These are phyloP conservation scores for Lippia alba DNA, from an alignment of 305 asterid genomes.

Conservation along the genomic window DNA sequence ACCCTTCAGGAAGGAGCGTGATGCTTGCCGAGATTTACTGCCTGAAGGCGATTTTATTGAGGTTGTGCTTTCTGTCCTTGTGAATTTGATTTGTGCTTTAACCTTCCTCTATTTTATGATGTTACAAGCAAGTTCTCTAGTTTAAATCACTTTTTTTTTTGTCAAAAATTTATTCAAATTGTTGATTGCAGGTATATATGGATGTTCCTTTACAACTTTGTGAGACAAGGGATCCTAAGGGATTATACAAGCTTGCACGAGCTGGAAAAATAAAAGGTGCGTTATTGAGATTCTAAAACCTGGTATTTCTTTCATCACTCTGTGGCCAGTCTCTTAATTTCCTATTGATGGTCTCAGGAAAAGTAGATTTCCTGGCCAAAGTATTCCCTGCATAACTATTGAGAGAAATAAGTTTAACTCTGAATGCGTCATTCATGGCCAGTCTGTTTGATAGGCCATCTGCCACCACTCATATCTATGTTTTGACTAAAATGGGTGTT, in stretches of 20 bases:
- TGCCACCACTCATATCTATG: slow-evolving; percentile 6
- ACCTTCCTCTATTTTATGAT: slow-evolving; percentile 3
- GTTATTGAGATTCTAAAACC: slow-evolving; percentile 31
- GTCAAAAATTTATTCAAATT: slow-evolving; percentile 1
- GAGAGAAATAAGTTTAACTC: neutral
- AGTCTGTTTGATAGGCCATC: slow-evolving; percentile 5
- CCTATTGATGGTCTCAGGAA: neutral
- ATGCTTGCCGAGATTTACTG: slow-evolving; percentile 83
- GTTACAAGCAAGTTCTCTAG: slow-evolving; percentile 22
- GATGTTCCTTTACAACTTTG: slow-evolving; percentile 84
- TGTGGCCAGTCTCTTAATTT: neutral
- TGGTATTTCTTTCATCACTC: slow-evolving; percentile 13
- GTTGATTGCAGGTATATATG: slow-evolving; percentile 71
- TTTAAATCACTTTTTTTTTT: slow-evolving; percentile 9
- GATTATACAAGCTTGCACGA: slow-evolving; percentile 92
- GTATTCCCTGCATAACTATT: neutral
- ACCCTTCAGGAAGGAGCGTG: slow-evolving; percentile 92
- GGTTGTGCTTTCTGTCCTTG: slow-evolving; percentile 48
- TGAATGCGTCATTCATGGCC: neutral
- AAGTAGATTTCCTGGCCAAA: no score
- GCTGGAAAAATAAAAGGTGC: slow-evolving; percentile 92
- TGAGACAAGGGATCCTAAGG: slow-evolving; percentile 95
- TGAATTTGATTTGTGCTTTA: slow-evolving; percentile 21
- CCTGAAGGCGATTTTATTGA: slow-evolving; percentile 92
- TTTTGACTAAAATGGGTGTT: neutral